Conservation (phyloP, 2,329 filamentous ascomycete species). For the Penicillium sp. region DNA sequence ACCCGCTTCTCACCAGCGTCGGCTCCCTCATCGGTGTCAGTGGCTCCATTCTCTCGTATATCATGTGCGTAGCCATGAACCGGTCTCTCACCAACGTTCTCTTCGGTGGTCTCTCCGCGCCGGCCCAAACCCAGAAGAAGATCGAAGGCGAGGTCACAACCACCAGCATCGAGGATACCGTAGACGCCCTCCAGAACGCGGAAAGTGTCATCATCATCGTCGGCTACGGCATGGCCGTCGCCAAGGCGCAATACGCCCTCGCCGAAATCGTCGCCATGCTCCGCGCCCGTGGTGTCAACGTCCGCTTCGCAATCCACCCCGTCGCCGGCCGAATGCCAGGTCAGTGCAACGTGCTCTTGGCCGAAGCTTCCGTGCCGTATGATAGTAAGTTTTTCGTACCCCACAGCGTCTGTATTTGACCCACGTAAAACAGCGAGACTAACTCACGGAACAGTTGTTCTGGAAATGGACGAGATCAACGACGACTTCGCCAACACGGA, state of each 20-base stretch:
- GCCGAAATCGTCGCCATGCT: conserved; percentile 76
- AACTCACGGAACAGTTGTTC: conserved; percentile 57
- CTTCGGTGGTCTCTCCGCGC: conserved; percentile 75
- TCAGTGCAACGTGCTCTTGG: conserved; percentile 87
- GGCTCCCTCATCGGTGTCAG: conserved; percentile 86
- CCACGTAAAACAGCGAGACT: conserved; percentile 8
- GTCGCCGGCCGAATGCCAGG: conserved; percentile 91
- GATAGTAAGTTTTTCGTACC: conserved; percentile 57
- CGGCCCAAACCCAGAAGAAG: conserved; percentile 66
- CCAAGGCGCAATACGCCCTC: conserved; percentile 89
- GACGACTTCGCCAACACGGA: conserved; percentile 87
- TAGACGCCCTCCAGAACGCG: conserved; percentile 71
- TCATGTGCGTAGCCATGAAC: conserved; percentile 90
- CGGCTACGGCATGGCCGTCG: conserved; percentile 92
- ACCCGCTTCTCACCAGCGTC: conserved; percentile 79
- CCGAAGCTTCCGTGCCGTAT: conserved; percentile 84
- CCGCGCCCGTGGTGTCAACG: conserved; percentile 73
- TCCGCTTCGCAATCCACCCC: conserved; percentile 87
- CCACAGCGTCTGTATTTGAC: neutral
- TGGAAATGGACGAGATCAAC: conserved; percentile 97
- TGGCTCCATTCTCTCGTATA: conserved; percentile 85
- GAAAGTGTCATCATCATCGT: conserved; percentile 89
- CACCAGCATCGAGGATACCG: conserved; percentile 77
- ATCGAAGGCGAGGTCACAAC: conserved; percentile 78
- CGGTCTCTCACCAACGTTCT: conserved; percentile 84